Evolutionary conservation across 805 yeast species (phyloP).

Genomic region (Suhomyces emberorum): DNA sequence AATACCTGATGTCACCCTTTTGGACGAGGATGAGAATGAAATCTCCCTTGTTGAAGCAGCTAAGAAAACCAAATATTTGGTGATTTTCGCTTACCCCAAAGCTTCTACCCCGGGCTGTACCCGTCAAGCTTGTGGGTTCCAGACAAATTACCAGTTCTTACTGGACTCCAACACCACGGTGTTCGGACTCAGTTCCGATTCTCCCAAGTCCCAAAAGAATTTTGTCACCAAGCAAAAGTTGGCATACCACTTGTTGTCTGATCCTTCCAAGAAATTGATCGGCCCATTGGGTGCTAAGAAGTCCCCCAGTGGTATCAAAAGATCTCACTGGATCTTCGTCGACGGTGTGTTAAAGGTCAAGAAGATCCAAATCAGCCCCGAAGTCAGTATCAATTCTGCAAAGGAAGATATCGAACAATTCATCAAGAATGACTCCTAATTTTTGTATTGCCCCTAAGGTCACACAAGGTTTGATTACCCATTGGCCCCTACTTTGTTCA

Average conservation of each 20-base stretch:
- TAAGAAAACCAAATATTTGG: constrained; percentile 30
- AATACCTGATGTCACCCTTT: constrained; percentile 61
- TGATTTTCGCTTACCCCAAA: constrained; percentile 71
- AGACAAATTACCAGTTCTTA: constrained; percentile 58
- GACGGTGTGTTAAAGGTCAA: constrained; percentile 65
- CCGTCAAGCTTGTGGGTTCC: constrained; percentile 86
- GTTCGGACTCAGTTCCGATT: constrained; percentile 80
- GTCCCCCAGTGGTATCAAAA: constrained; percentile 66
- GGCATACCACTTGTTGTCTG: constrained; percentile 72
- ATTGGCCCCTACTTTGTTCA: background rate
- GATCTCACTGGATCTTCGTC: constrained; percentile 90
- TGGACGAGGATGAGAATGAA: constrained; percentile 67
- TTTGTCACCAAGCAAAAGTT: constrained; percentile 72
- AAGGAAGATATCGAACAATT: constrained; percentile 51
- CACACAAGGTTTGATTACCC: background rate
- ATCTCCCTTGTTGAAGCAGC: constrained; percentile 33
- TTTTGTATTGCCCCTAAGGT: background rate
- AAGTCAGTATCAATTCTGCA: constrained; percentile 55
- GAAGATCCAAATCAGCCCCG: constrained; percentile 51
- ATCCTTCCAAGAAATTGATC: constrained; percentile 67
- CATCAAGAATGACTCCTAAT: constrained; percentile 8
- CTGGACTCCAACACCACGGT: constrained; percentile 52
- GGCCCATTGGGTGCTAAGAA: constrained; percentile 81
- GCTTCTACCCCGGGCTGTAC: constrained; percentile 98
- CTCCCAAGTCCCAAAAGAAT: constrained; percentile 71